A percentile compares a stretch with the other conserved stretches of the same genome.
Evolutionary conservation across 176 grass and related monocot genomes (phyloP).

Genomic region (Carex myosuroides): DNA sequence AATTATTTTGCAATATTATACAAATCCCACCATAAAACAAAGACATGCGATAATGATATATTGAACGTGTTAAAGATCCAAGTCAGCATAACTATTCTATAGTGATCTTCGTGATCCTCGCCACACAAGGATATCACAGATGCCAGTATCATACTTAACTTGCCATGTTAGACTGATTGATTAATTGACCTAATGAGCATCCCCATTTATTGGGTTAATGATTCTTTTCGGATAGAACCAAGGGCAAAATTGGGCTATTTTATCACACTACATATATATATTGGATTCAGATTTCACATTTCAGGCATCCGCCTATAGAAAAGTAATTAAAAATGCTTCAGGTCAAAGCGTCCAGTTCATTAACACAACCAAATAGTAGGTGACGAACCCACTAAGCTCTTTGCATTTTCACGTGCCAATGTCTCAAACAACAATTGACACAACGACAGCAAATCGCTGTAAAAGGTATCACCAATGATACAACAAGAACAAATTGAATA

Average conservation of each 20-base stretch:
- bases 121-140: not conserved
- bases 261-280: not conserved
- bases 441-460: not conserved
- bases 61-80: too few species aligned
- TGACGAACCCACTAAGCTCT: not conserved
- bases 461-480: not conserved
- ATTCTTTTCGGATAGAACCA: not conserved
- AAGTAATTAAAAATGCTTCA: not conserved
- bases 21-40: not conserved
- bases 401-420: conserved; percentile 5
- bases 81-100: not conserved
- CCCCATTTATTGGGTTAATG: not conserved
- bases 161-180: not conserved
- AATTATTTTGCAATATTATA: not conserved
- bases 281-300: not conserved
- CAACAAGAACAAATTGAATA: not conserved
- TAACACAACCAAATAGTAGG: not conserved
- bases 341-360: not conserved
- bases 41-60: not conserved
- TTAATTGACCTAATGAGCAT: not conserved
- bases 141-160: not conserved
- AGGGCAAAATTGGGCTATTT: not conserved
- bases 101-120: not conserved
- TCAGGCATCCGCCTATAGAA: not conserved
- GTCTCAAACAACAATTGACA: not conserved